Conservation (phyloP, 1,284 basidiomycete species). For the Malassezia pachydermatis region DNA sequence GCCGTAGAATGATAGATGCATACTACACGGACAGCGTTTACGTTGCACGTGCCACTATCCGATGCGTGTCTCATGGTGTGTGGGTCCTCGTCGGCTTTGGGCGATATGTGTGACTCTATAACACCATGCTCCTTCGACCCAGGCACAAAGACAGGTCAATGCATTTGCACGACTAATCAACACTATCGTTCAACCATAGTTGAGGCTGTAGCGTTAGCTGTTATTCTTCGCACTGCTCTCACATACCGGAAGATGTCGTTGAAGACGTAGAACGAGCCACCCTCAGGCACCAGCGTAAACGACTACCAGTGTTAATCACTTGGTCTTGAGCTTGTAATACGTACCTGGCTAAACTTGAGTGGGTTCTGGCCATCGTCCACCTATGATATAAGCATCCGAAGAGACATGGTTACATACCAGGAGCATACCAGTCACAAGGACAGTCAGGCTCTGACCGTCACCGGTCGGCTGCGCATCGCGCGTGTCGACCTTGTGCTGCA, state of each 20-base stretch:
- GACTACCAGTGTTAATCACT: conserved; percentile 39
- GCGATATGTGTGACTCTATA: too few species aligned
- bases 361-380: conserved; percentile 28
- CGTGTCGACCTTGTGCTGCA: conserved; percentile 72
- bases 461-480: conserved; percentile 81
- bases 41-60: too few species aligned
- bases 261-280: conserved; percentile 71
- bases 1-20: too few species aligned
- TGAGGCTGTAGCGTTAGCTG: conserved; percentile 22
- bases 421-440: conserved; percentile 78
- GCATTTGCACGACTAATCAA: too few species aligned
- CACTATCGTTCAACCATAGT: conserved; percentile 33
- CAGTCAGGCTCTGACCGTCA: conserved; percentile 60
- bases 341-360: conserved; percentile 28
- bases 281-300: conserved; percentile 80
- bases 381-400: background rate
- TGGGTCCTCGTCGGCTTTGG: too few species aligned
- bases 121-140: too few species aligned
- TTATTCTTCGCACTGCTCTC: background rate
- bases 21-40: too few species aligned
- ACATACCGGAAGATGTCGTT: conserved; percentile 44
- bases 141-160: too few species aligned
- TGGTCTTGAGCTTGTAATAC: conserved; percentile 1
- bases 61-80: too few species aligned
- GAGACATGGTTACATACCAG: conserved; percentile 38